Percentiles rank a stretch among this genome's conserved stretches.
phyloP scores from a whole-genome alignment of 2,329 filamentous ascomycete species.

The Cercospora sp. region DNA sequence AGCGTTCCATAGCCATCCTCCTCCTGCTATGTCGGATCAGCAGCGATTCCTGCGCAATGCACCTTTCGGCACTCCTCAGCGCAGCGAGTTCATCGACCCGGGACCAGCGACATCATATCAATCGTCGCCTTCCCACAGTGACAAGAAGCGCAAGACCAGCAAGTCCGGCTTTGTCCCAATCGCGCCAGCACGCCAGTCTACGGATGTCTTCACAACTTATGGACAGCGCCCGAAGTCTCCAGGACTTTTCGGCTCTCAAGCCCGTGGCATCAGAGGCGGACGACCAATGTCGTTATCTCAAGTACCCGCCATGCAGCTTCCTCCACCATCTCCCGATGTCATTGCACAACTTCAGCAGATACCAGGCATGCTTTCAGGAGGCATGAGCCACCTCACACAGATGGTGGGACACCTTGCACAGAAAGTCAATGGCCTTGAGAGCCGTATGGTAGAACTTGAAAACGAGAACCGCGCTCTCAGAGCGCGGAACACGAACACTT shows the following conservation, averaged over 20 bases:
- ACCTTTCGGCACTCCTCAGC: neutral
- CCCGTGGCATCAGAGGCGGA: constrained; percentile 13
- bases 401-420: neutral
- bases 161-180: neutral
- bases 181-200: neutral
- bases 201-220: neutral
- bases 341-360: constrained; percentile 1
- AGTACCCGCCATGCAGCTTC: neutral
- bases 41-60: neutral
- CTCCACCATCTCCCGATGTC: neutral
- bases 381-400: constrained; percentile 2
- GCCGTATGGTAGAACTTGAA: constrained; percentile 2
- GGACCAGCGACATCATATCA: neutral
- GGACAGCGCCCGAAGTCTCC: neutral
- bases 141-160: constrained; percentile 2
- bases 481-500: neutral
- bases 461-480: constrained; percentile 1
- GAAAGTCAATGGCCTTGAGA: constrained; percentile 3
- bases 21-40: neutral
- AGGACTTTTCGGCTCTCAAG: constrained; percentile 20
- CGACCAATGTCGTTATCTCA: neutral
- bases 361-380: neutral
- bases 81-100: neutral
- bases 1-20: neutral
- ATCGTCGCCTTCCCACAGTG: neutral